Evolutionary conservation across 331 rosid species (phyloP), one percentile per base, ranked within the genome.

Genomic region (Dryas integrifolia): DNA sequence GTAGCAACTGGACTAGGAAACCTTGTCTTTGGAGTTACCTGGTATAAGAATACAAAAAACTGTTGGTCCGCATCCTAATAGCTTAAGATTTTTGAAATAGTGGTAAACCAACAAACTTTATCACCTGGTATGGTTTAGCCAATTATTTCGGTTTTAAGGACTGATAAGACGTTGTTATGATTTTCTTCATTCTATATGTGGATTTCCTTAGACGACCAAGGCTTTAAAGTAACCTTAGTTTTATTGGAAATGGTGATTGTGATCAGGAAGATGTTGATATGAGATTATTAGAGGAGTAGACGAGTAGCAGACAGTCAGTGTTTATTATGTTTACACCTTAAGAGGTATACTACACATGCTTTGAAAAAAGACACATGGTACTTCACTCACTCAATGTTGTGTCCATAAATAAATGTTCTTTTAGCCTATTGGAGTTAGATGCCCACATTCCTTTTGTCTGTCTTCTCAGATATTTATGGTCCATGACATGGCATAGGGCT

Each of bases 241-340:
- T 26, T 70, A 47, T 70, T 70, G 46, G 41, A 70, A 14, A 6
- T 41, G 65, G 9, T 56, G 65, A 51, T 69, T 53, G 12, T 55
- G 53, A 46, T 55, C 53, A 18, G 40, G 64, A 13, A 55, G 52
- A 70, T 70, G 24, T 55, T 70, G 74, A 70, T 43, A 55, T 53
- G 53, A 40, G 51, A 53, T 53, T 70, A 52, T 70, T 69, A 69
- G 74, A n/a, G 61, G 60, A 68, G 63, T 69, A 69, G 39, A 40
- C 7, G 15, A 55, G 40, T 53, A 53, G 64, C 43, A 40, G 64
- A 40, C 38, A 55, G 39, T 18, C 38, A 40, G 5, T 41, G 21
- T 69, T 41, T 9, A 18, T 69, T 13, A 38, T 52, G 39, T 55
- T 38, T 69, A 53, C 44, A 8, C 50, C 52, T 52, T 53, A 18